A percentile compares a stretch with the other conserved stretches of the same genome.
These are phyloP conservation scores for Kodamaea suecica DNA, from an alignment of 1,139 yeast species.

Conservation along the genomic window DNA sequence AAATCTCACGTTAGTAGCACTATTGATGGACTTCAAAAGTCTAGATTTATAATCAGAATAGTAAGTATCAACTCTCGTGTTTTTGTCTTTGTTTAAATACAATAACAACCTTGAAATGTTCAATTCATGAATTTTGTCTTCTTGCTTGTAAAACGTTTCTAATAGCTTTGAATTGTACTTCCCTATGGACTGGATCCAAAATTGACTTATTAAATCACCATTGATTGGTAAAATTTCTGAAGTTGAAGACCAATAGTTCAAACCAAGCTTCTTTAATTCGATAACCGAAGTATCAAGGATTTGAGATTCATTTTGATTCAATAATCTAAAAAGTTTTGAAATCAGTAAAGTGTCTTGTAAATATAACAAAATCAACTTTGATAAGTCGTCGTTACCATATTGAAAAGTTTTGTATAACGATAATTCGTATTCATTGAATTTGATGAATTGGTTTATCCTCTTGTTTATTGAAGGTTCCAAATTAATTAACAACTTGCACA, in stretches of 20 bases:
- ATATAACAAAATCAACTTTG: slow-evolving; percentile 55
- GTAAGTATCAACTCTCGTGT: slow-evolving; percentile 15
- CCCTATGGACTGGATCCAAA: slow-evolving; percentile 38
- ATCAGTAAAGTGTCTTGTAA: slow-evolving; percentile 40
- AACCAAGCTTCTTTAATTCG: slow-evolving; percentile 13
- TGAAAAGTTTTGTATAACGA: slow-evolving; percentile 71
- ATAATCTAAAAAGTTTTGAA: slow-evolving; percentile 40
- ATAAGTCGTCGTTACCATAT: slow-evolving; percentile 62
- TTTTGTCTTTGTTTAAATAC: slow-evolving; percentile 10
- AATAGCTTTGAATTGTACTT: slow-evolving; percentile 21
- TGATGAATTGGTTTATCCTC: slow-evolving; percentile 62
- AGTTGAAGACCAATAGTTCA: slow-evolving; percentile 5
- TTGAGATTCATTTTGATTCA: slow-evolving; percentile 39
- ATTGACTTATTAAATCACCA: slow-evolving; percentile 43
- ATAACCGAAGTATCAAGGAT: slow-evolving; percentile 18
- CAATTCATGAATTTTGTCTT: slow-evolving; percentile 30
- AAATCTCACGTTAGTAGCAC: slow-evolving; percentile 21
- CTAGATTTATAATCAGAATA: slow-evolving; percentile 27
- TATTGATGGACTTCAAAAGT: slow-evolving; percentile 22
- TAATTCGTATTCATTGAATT: slow-evolving; percentile 67
- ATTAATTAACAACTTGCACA: slow-evolving; percentile 64
- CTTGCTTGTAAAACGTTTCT: slow-evolving; percentile 33
- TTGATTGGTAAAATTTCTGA: slow-evolving; percentile 25
- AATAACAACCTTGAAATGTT: slow-evolving; percentile 20
- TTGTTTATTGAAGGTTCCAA: slow-evolving; percentile 65